phyloP scores from a whole-genome alignment of 2,329 filamentous ascomycete species.

The Aspergillus amoenus region DNA sequence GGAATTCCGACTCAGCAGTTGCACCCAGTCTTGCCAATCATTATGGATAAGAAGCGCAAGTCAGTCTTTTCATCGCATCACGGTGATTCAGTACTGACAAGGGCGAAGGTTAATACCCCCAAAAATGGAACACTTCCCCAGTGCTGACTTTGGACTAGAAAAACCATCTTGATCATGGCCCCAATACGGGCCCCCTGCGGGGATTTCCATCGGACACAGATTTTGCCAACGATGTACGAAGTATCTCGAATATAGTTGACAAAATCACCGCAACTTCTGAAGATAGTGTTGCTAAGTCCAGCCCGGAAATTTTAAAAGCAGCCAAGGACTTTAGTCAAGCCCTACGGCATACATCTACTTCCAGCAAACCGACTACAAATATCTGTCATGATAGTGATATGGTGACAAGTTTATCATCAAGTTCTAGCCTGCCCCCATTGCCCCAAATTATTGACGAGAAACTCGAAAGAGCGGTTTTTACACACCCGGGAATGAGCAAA shows the following conservation, averaged over 20 bases:
- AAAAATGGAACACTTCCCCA: too few relatives aligned
- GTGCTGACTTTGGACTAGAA: slow-evolving; percentile 1
- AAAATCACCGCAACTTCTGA: background rate
- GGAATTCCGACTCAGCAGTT: background rate
- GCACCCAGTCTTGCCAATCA: background rate
- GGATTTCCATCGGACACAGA: background rate
- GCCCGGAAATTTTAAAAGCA: background rate
- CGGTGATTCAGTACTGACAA: slow-evolving; percentile 16
- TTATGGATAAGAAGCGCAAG: slow-evolving; percentile 31
- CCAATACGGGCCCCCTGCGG: background rate
- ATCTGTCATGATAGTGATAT: background rate
- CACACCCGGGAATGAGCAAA: slow-evolving; percentile 56
- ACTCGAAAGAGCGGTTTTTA: slow-evolving; percentile 65
- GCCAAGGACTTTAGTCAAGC: background rate
- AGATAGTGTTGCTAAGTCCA: background rate
- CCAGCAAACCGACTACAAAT: background rate
- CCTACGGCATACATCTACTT: background rate
- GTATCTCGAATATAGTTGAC: background rate
- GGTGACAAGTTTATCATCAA: background rate
- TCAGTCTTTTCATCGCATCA: slow-evolving; percentile 10
- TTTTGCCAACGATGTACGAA: background rate
- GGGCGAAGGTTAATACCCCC: slow-evolving; percentile 14
- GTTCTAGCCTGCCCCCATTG: slow-evolving; percentile 36
- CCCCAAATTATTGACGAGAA: slow-evolving; percentile 60
- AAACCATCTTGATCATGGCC: background rate